Conservation (phyloP, 2,329 filamentous ascomycete species). For the Trichoderma lentiforme region DNA sequence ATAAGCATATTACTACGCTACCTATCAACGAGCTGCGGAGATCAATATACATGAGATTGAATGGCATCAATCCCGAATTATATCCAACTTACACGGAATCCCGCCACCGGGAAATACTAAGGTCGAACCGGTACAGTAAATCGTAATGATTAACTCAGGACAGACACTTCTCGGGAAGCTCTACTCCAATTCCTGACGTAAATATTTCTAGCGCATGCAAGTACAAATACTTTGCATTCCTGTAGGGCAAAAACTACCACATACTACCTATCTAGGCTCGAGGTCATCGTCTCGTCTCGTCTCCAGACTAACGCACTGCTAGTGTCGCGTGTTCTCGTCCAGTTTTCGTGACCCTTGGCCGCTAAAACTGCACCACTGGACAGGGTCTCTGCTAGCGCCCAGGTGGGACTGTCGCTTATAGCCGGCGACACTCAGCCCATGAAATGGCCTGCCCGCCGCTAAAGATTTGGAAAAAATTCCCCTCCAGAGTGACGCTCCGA, state of each 20-base stretch:
- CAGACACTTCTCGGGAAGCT: background rate
- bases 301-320: background rate
- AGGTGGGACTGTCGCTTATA: constrained; percentile 18
- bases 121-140: background rate
- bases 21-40: background rate
- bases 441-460: constrained; percentile 1
- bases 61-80: background rate
- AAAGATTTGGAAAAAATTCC: constrained; percentile 10
- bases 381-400: constrained; percentile 4
- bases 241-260: background rate
- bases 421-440: constrained; percentile 14
- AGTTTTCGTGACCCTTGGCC: background rate
- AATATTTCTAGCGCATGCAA: background rate
- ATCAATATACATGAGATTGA: background rate
- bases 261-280: background rate
- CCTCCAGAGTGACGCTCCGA: constrained; percentile 16
- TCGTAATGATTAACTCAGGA: background rate
- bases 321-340: constrained; percentile 6
- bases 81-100: background rate
- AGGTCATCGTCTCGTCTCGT: background rate
- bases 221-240: background rate
- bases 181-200: background rate
- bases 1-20: background rate
- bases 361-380: background rate
- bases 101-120: background rate